Conservation (phyloP, 192 early-diverging fungal species). For the Backusella circina region DNA sequence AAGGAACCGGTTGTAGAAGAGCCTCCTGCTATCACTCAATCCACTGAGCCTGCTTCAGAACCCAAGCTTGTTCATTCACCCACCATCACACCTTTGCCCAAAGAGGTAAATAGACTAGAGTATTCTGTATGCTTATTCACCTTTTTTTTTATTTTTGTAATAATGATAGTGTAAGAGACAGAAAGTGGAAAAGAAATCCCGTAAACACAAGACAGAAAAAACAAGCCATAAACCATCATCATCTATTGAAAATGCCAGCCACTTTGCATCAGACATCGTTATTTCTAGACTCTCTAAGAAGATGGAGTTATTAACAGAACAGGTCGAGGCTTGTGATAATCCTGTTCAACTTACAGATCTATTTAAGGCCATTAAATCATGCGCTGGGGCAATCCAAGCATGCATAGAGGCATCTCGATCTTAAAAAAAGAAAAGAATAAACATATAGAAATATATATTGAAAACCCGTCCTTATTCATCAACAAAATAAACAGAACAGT, state of each 20-base stretch:
- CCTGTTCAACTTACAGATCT: neutral
- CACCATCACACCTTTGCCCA: neutral
- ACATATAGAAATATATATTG: too few relatives aligned
- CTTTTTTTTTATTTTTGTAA: neutral
- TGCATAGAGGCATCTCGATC: conserved; percentile 1
- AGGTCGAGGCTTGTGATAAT: conserved; percentile 10
- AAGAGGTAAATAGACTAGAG: neutral
- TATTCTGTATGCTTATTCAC: neutral
- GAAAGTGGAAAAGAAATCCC: neutral
- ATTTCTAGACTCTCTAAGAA: neutral
- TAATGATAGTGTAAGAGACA: neutral
- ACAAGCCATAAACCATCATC: neutral
- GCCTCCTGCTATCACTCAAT: neutral
- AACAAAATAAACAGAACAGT: too few relatives aligned
- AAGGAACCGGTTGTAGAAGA: neutral
- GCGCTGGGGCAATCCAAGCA: conserved; percentile 18
- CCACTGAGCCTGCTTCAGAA: neutral
- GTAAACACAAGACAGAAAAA: neutral
- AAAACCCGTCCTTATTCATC: too few relatives aligned
- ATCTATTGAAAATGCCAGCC: neutral
- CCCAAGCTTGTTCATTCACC: neutral
- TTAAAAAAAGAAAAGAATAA: too few relatives aligned
- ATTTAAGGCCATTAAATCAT: conserved; percentile 18
- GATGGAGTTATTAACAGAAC: conserved; percentile 6
- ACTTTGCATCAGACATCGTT: neutral